A percentile compares a stretch with the other conserved stretches of the same genome.
Evolutionary conservation across 306 rosid genomes (phyloP).

Genomic region (Arachis stenosperma): DNA sequence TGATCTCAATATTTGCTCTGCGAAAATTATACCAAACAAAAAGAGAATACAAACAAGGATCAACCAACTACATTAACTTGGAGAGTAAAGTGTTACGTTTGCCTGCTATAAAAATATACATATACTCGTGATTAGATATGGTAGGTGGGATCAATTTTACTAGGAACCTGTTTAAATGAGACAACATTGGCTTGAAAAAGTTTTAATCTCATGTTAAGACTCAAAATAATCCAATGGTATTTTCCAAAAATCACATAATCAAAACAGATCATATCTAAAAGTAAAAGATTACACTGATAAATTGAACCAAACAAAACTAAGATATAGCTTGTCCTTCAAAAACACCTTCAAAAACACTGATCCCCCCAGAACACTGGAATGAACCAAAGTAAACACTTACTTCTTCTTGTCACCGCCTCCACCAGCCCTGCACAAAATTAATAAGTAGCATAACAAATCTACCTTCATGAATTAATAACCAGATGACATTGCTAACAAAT

Average conservation of each 20-base stretch:
- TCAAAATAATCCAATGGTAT: constrained; percentile 8
- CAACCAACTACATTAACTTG: no score
- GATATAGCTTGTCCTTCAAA: constrained; percentile 29
- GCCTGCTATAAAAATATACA: no score
- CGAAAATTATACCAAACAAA: no score
- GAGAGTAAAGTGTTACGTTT: no score
- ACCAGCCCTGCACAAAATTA: constrained; percentile 67
- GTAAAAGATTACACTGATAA: neutral
- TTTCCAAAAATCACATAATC: constrained; percentile 30
- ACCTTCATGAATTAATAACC: neutral
- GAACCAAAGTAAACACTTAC: constrained; percentile 25
- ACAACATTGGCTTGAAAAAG: neutral
- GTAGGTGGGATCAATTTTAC: no score
- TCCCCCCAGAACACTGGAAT: constrained; percentile 5
- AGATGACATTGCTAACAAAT: neutral
- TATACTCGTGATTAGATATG: no score
- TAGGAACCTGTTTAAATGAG: no score
- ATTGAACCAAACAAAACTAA: constrained; percentile 27
- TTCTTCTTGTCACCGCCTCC: constrained; percentile 89
- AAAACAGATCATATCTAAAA: constrained; percentile 29
- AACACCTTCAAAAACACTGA: constrained; percentile 32
- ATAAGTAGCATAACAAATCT: neutral
- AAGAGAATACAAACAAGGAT: no score
- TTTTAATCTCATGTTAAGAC: neutral
- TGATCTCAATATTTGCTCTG: no score